Evolutionary conservation across 2,329 filamentous ascomycete genomes (phyloP).

Genomic region (Ramichloridium luteum): DNA sequence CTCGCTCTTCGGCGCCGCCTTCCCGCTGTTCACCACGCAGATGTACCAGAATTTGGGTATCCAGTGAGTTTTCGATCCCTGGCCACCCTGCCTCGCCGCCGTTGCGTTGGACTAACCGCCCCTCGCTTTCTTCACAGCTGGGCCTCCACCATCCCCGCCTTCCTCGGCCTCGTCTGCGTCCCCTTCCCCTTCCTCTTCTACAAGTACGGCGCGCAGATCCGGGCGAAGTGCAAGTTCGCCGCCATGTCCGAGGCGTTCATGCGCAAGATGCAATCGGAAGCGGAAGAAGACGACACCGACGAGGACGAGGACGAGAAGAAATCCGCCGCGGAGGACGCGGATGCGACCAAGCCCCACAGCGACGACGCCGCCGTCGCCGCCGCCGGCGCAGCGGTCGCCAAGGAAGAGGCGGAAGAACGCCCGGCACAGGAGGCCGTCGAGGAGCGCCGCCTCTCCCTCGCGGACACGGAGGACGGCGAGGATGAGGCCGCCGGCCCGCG

Average conservation of each 20-base stretch:
- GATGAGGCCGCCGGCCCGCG: slow-evolving; percentile 10
- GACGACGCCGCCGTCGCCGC: not conserved
- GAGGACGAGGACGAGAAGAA: slow-evolving; percentile 3
- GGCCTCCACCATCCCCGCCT: slow-evolving; percentile 61
- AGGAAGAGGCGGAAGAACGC: slow-evolving; percentile 2
- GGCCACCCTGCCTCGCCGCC: too few relatives aligned
- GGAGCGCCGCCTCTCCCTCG: slow-evolving; percentile 7
- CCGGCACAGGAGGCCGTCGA: slow-evolving; percentile 9
- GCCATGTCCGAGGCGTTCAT: slow-evolving; percentile 53
- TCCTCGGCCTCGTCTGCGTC: slow-evolving; percentile 58
- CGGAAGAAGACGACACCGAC: slow-evolving; percentile 5
- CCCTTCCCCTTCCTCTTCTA: slow-evolving; percentile 69
- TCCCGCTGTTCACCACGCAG: slow-evolving; percentile 65
- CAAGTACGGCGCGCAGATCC: slow-evolving; percentile 53
- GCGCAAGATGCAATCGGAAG: slow-evolving; percentile 29
- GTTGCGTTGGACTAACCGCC: too few relatives aligned
- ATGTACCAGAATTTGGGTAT: slow-evolving; percentile 46
- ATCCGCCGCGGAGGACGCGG: slow-evolving; percentile 1
- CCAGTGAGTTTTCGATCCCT: too few relatives aligned
- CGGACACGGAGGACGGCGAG: slow-evolving; percentile 12
- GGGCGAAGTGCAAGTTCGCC: slow-evolving; percentile 57
- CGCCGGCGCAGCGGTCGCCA: slow-evolving; percentile 10
- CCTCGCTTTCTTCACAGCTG: too few relatives aligned
- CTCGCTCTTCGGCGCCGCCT: slow-evolving; percentile 63
- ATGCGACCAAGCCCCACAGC: slow-evolving; percentile 3